Base-by-base conservation (phyloP, 2,329 filamentous ascomycete species). In the Ophiocordyceps camponoti-saundersi region DNA sequence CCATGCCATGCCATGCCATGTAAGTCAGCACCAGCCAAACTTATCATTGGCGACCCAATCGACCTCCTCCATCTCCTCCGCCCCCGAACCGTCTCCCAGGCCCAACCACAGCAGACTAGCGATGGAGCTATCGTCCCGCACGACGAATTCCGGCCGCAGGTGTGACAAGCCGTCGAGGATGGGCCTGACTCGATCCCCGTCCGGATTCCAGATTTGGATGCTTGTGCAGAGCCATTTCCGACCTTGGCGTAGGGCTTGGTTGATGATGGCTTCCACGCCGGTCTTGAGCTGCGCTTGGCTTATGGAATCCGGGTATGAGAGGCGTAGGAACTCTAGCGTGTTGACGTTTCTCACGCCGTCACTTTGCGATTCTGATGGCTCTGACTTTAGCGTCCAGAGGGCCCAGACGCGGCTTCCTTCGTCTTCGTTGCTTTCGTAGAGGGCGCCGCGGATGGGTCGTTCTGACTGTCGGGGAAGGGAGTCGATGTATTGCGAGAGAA, bases 191-290 rank as follows among this genome's bases (percentile, higher is more conserved):
- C 71, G 55, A 7, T n/a, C n/a, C n/a, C 74, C 66, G 4, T 73
- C 73, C 0, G 89, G 88, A 58, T 92, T 94, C 90, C 90, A 96
- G 46, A 90, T 68, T 59, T 88, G 75, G 3, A 95, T 76, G 43
- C 77, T 71, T 40, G 71, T 69, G 65, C 86, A 77, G 42, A 74
- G 67, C 82, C 85, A 94, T 48, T 76, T 69, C 3, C 69, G 64
- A 2, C 89, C 89, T 62, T 93, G 79, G 10, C 64, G 64, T 56
- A 82, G 78, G 5, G 87, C 88, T 42, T 79, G 67, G 41, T 66
- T 62, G 42, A 94, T 59, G 23, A 95, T 71, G 3, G 75, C 73
- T 36, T 71, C 68, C 49, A 93, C 66, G 0, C 73, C 71, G 16
- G 67, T 62, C 1, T 62, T 61, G 43, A 81, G 65, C 39, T 71